Base-by-base conservation (phyloP, 768 basidiomycete genomes). In the Strobilomyces dryophilus region DNA sequence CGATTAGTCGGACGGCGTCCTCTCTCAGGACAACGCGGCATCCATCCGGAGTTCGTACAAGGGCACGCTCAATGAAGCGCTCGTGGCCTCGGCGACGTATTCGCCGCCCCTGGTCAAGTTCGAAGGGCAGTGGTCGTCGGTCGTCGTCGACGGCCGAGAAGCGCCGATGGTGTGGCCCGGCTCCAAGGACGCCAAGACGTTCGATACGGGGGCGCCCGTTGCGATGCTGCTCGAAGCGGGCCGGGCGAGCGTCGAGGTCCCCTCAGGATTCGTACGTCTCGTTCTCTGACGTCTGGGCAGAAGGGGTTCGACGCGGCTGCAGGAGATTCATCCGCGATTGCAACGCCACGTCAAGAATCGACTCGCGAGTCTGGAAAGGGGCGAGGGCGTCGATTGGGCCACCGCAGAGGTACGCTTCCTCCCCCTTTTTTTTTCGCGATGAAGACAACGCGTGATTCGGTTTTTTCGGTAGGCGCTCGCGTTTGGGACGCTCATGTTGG, bases 321-420 rank as follows among this genome's bases (percentile, higher is more conserved):
- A 92, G 90, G 85, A 87, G 59, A 80, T 93, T 31, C 92, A 95
- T 62, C 71, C 85, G 8, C 83, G 92, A 48, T 67, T 94, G 44
- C 81, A 85, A 50, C 71, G 92, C 8, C 92, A 94, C 60, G 82
- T 92, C 40, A 89, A 87, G 74, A 79, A 79, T 61, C 78, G 92
- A 5, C 59, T 92, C n/a, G 76, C 81, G 58, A 83, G 82, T 43
- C 68, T 94, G 18, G 81, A 88, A 46, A 74, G 72, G 32, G 88
- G 83, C 2, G 74, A 74, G n/a, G 87, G 87, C 1, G 69, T 97
- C 31, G 92, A 95, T 66, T 95, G 90, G 79, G 89, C 90, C 0
- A 91, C 89, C 40, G 93, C 91, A 5, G 94, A 97, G 75, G 91
- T 85, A 40, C 7, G 73, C 59, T 6, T 37, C 27, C 27, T 41